Evolutionary conservation across 1,284 basidiomycete genomes (phyloP).

Genomic region (Blastosporella zonata): DNA sequence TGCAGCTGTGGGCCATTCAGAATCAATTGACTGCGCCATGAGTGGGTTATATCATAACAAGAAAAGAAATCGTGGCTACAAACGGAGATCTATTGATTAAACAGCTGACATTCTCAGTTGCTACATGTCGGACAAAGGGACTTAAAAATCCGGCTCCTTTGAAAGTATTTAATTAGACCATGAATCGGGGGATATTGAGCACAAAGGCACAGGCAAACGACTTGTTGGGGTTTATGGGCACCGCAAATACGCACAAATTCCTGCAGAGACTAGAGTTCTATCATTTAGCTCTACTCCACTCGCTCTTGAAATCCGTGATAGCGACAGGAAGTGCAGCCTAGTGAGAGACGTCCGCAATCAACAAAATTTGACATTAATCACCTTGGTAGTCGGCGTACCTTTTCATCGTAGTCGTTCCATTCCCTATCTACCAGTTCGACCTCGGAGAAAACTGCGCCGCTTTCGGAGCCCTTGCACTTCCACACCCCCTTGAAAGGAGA

Average conservation of each 20-base stretch:
- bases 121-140: too few species aligned
- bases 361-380: background rate
- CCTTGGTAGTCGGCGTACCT: slow-evolving; percentile 47
- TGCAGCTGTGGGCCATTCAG: background rate
- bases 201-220: too few species aligned
- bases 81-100: too few species aligned
- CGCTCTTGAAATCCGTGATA: slow-evolving; percentile 56
- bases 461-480: slow-evolving; percentile 59
- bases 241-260: background rate
- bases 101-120: too few species aligned
- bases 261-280: too few species aligned
- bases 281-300: slow-evolving; percentile 58
- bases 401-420: slow-evolving; percentile 83
- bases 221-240: too few species aligned
- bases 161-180: too few species aligned
- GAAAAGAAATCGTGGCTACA: too few species aligned
- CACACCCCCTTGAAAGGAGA: slow-evolving; percentile 52
- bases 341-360: background rate
- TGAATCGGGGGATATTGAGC: too few species aligned
- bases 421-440: slow-evolving; percentile 63
- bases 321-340: slow-evolving; percentile 64
- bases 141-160: too few species aligned
- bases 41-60: too few species aligned
- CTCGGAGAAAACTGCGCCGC: slow-evolving; percentile 54
- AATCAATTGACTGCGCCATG: background rate